phyloP scores from a whole-genome alignment of 352 stramenopile species.

The Pythium apleroticum region DNA sequence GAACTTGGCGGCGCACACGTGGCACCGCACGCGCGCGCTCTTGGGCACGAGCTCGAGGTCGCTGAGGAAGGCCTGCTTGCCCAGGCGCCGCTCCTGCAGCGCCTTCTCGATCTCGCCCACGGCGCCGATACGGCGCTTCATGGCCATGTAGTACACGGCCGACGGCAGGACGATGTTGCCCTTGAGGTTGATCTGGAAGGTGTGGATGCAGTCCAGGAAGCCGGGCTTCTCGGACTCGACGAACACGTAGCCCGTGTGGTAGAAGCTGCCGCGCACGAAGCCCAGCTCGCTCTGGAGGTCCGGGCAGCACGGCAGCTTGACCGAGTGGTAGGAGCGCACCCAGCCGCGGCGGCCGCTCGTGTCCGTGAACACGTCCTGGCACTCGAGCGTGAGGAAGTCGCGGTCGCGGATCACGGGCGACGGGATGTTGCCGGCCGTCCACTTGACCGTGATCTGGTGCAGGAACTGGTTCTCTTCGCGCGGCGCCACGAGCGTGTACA shows the following conservation, averaged over 20 bases:
- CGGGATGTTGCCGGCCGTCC: constrained; percentile 50
- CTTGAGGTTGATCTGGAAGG: constrained; percentile 64
- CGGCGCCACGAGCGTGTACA: constrained; percentile 56
- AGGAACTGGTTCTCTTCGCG: constrained; percentile 34
- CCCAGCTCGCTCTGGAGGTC: constrained; percentile 46
- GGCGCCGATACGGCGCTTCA: constrained; percentile 51
- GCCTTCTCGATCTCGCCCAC: constrained; percentile 50
- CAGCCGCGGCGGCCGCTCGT: constrained; percentile 58
- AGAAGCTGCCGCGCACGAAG: constrained; percentile 65
- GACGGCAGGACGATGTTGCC: constrained; percentile 47
- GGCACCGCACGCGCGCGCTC: constrained; percentile 50
- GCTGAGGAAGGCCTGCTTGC: constrained; percentile 53
- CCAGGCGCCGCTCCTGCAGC: constrained; percentile 52
- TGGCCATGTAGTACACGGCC: constrained; percentile 47
- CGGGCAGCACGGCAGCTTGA: constrained; percentile 64
- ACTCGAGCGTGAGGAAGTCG: constrained; percentile 75
- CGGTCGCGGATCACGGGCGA: constrained; percentile 67
- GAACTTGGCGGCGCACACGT: constrained; percentile 61
- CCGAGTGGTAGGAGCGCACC: constrained; percentile 69
- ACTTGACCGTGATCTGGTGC: constrained; percentile 74
- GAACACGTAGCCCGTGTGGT: constrained; percentile 75
- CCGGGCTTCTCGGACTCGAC: constrained; percentile 60
- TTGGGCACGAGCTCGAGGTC: constrained; percentile 71
- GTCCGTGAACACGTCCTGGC: constrained; percentile 70
- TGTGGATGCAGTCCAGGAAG: constrained; percentile 67